These are phyloP conservation scores for Saccharomycopsis babjevae DNA, from an alignment of 805 yeast species.

Conservation along the genomic window DNA sequence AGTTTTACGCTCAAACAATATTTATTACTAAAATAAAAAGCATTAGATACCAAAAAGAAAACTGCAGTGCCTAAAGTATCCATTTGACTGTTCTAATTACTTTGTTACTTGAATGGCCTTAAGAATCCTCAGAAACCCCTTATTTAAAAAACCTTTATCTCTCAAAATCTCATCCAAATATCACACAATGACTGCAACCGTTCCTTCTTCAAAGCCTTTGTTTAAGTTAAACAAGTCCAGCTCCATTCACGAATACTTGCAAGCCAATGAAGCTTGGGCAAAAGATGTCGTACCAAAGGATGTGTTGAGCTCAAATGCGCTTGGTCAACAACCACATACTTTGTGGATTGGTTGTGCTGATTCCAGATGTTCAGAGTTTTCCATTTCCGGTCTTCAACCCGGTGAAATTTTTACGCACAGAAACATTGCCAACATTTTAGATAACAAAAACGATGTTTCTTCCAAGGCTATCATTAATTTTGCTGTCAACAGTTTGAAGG, in stretches of 20 bases:
- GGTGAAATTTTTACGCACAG: conserved; percentile 88
- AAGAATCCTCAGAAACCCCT: not conserved
- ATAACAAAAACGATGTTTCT: conserved; percentile 56
- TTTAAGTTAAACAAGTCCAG: conserved; percentile 2
- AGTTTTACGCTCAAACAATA: no score
- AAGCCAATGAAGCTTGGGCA: conserved; percentile 13
- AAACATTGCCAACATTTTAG: conserved; percentile 74
- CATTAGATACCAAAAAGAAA: no score
- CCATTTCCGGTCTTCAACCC: conserved; percentile 65
- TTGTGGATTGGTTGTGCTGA: conserved; percentile 93
- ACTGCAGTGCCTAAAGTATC: no score
- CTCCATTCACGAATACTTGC: conserved; percentile 11
- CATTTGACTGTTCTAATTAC: no score
- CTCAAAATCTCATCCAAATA: not conserved
- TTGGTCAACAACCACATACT: conserved; percentile 89
- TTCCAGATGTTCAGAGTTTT: conserved; percentile 71
- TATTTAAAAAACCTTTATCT: not conserved
- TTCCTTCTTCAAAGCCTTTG: not conserved
- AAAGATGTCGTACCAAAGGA: not conserved
- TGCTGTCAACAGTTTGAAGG: conserved; percentile 76
- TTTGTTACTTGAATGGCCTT: not conserved
- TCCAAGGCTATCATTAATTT: conserved; percentile 75
- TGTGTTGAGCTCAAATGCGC: conserved; percentile 38
- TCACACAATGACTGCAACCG: not conserved
- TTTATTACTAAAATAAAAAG: no score